Conservation (phyloP, 257 asterid genomes). For the Jasminum sambac region DNA sequence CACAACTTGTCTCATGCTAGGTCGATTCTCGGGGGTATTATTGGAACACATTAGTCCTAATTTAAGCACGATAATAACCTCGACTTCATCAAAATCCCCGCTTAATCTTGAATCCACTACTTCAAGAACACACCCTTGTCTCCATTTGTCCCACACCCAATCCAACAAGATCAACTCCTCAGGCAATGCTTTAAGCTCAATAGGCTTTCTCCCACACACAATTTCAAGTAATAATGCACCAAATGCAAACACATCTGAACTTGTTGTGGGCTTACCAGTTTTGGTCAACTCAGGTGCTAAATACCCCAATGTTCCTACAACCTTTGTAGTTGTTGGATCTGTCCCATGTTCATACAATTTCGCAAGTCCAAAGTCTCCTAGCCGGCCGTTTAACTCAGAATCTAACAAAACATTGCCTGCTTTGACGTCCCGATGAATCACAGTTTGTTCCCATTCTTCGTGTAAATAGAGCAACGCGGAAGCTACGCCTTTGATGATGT, state of each 20-base stretch:
- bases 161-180: constrained; percentile 71
- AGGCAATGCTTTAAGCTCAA: constrained; percentile 64
- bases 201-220: constrained; percentile 74
- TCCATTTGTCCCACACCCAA: constrained; percentile 83
- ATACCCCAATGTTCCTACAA: constrained; percentile 76
- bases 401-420: constrained; percentile 72
- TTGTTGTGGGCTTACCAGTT: constrained; percentile 64
- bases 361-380: constrained; percentile 85
- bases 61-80: constrained; percentile 54
- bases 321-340: constrained; percentile 61
- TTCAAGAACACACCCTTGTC: constrained; percentile 40
- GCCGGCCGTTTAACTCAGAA: constrained; percentile 51
- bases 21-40: constrained; percentile 48
- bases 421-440: constrained; percentile 74
- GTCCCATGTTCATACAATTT: constrained; percentile 58
- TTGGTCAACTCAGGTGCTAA: constrained; percentile 75
- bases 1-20: constrained; percentile 58
- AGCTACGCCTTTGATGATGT: constrained; percentile 65
- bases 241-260: constrained; percentile 71
- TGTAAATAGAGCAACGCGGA: constrained; percentile 60
- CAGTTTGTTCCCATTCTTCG: constrained; percentile 77
- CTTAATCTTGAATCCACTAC: constrained; percentile 55
- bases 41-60: constrained; percentile 74
- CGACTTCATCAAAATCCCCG: constrained; percentile 44
- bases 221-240: constrained; percentile 74